These are phyloP conservation scores for Flaveria floridana DNA, from an alignment of 140 eudicot species.

Conservation along the genomic window DNA sequence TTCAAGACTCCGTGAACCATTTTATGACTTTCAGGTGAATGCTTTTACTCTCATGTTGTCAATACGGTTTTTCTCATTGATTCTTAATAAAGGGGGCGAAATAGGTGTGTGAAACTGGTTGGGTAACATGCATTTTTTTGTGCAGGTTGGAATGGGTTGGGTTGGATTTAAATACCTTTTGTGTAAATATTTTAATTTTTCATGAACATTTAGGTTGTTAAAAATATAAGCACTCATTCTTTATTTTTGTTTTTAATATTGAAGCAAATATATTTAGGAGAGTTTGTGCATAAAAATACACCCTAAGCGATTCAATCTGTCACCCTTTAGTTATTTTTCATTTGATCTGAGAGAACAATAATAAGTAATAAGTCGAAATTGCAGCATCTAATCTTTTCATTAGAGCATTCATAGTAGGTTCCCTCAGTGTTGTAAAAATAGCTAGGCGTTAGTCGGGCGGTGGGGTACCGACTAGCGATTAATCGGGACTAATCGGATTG, in stretches of 20 bases:
- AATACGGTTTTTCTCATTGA: not conserved
- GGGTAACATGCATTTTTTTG: not conserved
- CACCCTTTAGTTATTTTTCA: not conserved
- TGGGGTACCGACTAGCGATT: too few species aligned
- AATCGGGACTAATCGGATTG: too few species aligned
- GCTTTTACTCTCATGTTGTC: not conserved
- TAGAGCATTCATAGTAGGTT: too few species aligned
- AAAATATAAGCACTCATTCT: not conserved
- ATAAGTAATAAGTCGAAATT: not conserved
- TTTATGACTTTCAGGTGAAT: conserved; percentile 73
- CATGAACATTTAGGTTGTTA: not conserved
- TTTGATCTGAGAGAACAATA: not conserved
- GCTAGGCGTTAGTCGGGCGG: too few species aligned
- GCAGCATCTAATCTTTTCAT: not conserved
- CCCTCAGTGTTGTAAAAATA: too few species aligned
- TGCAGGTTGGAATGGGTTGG: not conserved
- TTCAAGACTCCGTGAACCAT: conserved; percentile 54
- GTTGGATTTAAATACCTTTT: not conserved
- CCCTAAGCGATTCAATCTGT: not conserved
- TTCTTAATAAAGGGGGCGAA: not conserved
- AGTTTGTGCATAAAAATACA: not conserved
- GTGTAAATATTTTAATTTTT: not conserved
- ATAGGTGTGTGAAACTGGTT: not conserved
- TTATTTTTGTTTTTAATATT: not conserved
- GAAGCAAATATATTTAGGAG: not conserved